Base-by-base conservation (phyloP, 2,329 filamentous ascomycete genomes). In the Penicillium corylophilum region DNA sequence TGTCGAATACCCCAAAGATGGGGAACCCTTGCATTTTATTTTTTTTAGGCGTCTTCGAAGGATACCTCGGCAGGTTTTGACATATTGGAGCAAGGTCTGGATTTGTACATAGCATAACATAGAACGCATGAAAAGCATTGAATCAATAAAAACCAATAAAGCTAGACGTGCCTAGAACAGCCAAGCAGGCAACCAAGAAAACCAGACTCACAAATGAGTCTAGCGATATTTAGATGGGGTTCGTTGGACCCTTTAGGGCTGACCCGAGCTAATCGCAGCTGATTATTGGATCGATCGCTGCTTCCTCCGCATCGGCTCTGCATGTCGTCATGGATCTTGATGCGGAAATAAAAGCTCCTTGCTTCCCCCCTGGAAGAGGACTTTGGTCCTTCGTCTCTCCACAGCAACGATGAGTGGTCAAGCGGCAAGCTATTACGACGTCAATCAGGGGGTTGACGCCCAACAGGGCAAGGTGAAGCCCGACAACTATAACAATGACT, bases 341-440 rank as follows among this genome's bases (percentile, higher is more conserved):
- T 48, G 31, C 55, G 47, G 53, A 46, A 46, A 53, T 36, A 46
- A 57, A 50, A 52, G 39, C 48, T 52, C 48, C 51, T 56, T 56
- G 48, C 48, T 41, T 53, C 44, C 48, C 50, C 50, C n/a, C n/a
- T 44, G 35, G 13, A 20, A 33, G 16, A 20, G 33, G 5, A 36
- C 12, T 36, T 36, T 9, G 9, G 15, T 18, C 22, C 44, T 29
- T 31, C 29, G 26, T 31, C 5, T 40, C 31, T 46, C 39, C 42
- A 12, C 26, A 12, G 54, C 51, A 55, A 53, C 43, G 39, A 72
- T 72, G 70, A 71, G 67, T 58, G 70, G 69, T 44, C 64, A 73
- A 57, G 70, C 71, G 16, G 65, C 65, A 10, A 66, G 62, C 48
- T 73, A 73, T 45, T 73, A 73, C 53, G 63, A 71, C 47, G 55